Percentiles rank a stretch among this genome's conserved stretches.
Conservation (phyloP, 768 basidiomycete genomes). For the Austroboletus eburneus region DNA sequence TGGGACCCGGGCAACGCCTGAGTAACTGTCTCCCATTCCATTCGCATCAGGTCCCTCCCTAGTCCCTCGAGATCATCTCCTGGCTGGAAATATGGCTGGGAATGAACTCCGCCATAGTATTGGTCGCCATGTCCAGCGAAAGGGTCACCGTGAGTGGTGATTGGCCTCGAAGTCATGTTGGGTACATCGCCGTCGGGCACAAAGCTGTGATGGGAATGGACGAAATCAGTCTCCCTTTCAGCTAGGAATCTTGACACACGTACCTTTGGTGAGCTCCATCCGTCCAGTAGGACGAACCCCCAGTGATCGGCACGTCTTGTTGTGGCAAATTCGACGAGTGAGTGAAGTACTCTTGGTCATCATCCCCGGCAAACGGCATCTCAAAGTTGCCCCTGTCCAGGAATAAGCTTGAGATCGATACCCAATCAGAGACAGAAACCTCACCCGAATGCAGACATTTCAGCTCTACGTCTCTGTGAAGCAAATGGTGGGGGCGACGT, state of each 20-base stretch:
- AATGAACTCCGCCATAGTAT: not conserved
- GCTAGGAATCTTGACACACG: not conserved
- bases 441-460: constrained; percentile 16
- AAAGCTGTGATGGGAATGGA: not conserved
- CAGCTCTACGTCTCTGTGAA: not conserved
- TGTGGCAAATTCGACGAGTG: not conserved
- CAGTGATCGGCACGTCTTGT: not conserved
- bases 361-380: not conserved
- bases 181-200: not conserved
- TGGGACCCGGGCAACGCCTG: not conserved
- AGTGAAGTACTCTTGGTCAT: not conserved
- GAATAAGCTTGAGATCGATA: not conserved
- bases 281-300: not conserved
- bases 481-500: not conserved
- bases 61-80: not conserved
- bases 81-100: not conserved
- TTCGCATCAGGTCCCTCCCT: not conserved
- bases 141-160: too few relatives aligned
- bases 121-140: not conserved
- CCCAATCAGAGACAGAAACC: not conserved
- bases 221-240: not conserved
- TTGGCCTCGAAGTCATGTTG: constrained; percentile 4
- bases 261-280: constrained; percentile 12
- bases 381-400: not conserved
- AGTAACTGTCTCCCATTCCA: constrained; percentile 1